These are phyloP conservation scores for Oxyria digyna DNA, from an alignment of 148 eudicot species.

Conservation along the genomic window DNA sequence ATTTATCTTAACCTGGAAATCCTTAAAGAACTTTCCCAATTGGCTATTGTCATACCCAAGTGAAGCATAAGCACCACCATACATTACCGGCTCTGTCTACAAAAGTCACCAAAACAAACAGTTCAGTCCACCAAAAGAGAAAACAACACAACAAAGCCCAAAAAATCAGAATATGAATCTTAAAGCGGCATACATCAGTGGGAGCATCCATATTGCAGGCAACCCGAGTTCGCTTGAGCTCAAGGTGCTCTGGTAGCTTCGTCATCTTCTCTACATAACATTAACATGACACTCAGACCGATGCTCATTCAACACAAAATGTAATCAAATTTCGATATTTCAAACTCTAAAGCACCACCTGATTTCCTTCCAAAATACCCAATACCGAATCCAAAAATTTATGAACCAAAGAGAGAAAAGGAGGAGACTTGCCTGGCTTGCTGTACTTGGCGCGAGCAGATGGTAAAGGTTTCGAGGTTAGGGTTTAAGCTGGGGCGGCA, in stretches of 20 bases:
- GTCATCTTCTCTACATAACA: conserved; percentile 13
- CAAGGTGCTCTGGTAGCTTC: conserved; percentile 52
- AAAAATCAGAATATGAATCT: not conserved
- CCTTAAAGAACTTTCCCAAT: conserved; percentile 47
- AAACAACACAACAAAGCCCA: not conserved
- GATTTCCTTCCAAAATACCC: too few species aligned
- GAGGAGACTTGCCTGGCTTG: not conserved
- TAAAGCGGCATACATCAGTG: conserved; percentile 25
- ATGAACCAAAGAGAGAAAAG: not conserved
- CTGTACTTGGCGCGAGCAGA: too few species aligned
- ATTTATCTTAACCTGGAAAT: conserved; percentile 50
- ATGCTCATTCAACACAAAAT: not conserved
- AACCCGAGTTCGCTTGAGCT: conserved; percentile 69
- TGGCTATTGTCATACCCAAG: conserved; percentile 69
- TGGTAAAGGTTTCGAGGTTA: too few species aligned
- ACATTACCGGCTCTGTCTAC: conserved; percentile 60
- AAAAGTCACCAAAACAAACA: not conserved
- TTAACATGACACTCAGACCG: not conserved
- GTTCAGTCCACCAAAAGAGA: not conserved
- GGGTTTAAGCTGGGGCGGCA: too few species aligned
- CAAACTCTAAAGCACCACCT: not conserved
- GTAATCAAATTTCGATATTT: not conserved
- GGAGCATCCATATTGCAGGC: conserved; percentile 63
- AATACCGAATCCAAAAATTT: not conserved
- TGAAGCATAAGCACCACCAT: conserved; percentile 72